A percentile compares a stretch with the other conserved stretches of the same genome.
These are phyloP conservation scores for Cryptococcus hybrid DNA, from an alignment of 1,284 basidiomycete species.

Conservation along the genomic window DNA sequence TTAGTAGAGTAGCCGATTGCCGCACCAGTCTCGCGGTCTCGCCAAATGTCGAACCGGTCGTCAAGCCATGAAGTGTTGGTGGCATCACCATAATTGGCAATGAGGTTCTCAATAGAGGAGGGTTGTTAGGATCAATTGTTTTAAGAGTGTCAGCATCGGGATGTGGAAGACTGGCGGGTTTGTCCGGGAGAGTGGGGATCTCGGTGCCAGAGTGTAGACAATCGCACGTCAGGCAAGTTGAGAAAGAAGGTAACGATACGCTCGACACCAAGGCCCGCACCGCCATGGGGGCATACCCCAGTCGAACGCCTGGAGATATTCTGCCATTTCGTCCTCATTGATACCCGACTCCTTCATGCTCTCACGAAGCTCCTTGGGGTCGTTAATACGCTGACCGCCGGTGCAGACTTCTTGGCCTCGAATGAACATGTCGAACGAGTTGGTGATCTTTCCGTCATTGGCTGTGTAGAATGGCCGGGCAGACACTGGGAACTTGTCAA, in stretches of 20 bases:
- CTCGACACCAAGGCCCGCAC: slow-evolving; percentile 53
- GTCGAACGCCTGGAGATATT: slow-evolving; percentile 54
- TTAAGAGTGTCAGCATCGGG: slow-evolving; percentile 22
- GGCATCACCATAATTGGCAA: slow-evolving; percentile 59
- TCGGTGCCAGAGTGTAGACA: slow-evolving; percentile 54
- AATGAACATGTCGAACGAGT: slow-evolving; percentile 58
- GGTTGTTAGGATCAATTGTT: slow-evolving; percentile 6
- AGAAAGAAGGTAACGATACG: slow-evolving; percentile 52
- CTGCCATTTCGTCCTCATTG: slow-evolving; percentile 23
- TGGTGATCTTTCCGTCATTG: slow-evolving; percentile 48
- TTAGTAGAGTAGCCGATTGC: slow-evolving; percentile 54
- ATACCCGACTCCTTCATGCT: slow-evolving; percentile 39
- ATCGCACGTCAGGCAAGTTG: slow-evolving; percentile 53
- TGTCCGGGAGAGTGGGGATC: slow-evolving; percentile 35
- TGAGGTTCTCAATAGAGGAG: slow-evolving; percentile 50
- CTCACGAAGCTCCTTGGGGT: slow-evolving; percentile 50
- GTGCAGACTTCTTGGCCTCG: slow-evolving; percentile 54
- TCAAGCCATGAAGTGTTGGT: slow-evolving; percentile 60
- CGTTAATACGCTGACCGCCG: slow-evolving; percentile 54
- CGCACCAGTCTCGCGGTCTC: slow-evolving; percentile 54
- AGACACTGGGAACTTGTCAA: slow-evolving; percentile 89
- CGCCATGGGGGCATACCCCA: slow-evolving; percentile 55
- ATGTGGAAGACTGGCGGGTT: slow-evolving; percentile 20
- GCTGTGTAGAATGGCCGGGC: slow-evolving; percentile 94
- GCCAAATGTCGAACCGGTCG: slow-evolving; percentile 59